These are phyloP conservation scores for Silene uniflora DNA, from an alignment of 148 eudicot genomes.

Conservation along the genomic window DNA sequence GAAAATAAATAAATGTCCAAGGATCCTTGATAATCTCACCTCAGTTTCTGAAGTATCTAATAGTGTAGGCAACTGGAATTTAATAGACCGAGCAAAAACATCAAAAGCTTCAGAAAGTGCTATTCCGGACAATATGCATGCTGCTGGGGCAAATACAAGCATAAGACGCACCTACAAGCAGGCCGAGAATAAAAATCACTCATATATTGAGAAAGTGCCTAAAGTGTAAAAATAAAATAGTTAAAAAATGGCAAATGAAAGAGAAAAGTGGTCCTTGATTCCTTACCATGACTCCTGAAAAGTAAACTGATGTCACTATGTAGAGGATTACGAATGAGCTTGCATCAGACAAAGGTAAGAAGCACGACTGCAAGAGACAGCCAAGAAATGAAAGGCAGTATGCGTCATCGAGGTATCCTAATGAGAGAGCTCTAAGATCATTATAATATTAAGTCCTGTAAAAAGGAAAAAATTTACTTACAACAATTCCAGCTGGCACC, in stretches of 20 bases:
- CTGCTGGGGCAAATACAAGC: slow-evolving; percentile 99
- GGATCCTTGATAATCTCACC: slow-evolving; percentile 38
- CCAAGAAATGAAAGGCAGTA: slow-evolving; percentile 1
- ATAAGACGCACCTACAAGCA: slow-evolving; percentile 78
- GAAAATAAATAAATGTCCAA: not conserved
- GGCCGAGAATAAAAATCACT: slow-evolving; percentile 2
- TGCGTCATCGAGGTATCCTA: slow-evolving; percentile 19
- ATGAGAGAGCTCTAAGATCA: not conserved
- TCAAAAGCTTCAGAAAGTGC: slow-evolving; percentile 92
- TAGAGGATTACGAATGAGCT: slow-evolving; percentile 92
- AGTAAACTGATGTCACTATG: slow-evolving; percentile 84
- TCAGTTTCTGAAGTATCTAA: slow-evolving; percentile 36
- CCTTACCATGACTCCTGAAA: slow-evolving; percentile 97
- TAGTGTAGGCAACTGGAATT: slow-evolving; percentile 52
- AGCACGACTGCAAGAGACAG: slow-evolving; percentile 66
- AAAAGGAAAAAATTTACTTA: slow-evolving; percentile 38
- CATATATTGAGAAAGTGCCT: not conserved
- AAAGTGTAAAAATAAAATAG: not conserved
- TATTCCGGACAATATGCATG: slow-evolving; percentile 96
- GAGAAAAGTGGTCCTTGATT: not conserved
- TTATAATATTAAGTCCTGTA: not conserved
- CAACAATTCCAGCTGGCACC: slow-evolving; percentile 98
- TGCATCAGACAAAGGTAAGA: slow-evolving; percentile 91
- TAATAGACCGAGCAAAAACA: slow-evolving; percentile 79
- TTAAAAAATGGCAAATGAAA: not conserved